Conservation (phyloP, 75 land plant genomes). For the Picea glauca region DNA sequence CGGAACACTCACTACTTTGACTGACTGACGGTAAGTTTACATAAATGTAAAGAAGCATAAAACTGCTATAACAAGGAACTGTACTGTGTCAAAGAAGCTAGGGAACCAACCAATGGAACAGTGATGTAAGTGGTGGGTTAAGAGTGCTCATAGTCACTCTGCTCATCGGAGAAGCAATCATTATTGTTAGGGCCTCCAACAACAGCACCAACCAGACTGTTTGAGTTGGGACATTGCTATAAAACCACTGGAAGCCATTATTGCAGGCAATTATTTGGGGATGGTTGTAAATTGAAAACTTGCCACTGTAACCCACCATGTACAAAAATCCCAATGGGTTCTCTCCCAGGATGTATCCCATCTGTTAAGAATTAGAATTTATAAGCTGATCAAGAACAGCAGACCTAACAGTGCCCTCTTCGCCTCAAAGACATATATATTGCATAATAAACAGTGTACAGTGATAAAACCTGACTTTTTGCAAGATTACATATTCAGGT, state of each 20-base stretch:
- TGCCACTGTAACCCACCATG: conserved; percentile 87
- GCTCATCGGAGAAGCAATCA: conserved; percentile 76
- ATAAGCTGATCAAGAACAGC: not conserved
- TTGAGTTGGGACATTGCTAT: conserved; percentile 61
- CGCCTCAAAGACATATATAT: no score
- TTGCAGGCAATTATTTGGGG: conserved; percentile 62
- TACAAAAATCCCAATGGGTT: conserved; percentile 89
- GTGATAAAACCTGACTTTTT: conserved; percentile 45
- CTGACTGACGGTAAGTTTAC: no score
- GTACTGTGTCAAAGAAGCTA: no score
- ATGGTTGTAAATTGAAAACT: conserved; percentile 58
- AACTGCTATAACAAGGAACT: no score
- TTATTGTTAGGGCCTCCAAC: conserved; percentile 95
- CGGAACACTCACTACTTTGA: no score
- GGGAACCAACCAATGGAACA: no score
- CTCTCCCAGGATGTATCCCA: conserved; percentile 91
- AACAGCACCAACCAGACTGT: conserved; percentile 73
- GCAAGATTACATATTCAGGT: conserved; percentile 44
- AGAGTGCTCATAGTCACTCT: conserved; percentile 81
- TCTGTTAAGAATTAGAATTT: conserved; percentile 45
- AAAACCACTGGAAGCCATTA: conserved; percentile 70
- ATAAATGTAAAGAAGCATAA: no score
- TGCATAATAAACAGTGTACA: no score
- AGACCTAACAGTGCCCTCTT: no score
- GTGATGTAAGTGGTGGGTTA: no score